Evolutionary conservation across 495 filamentous ascomycete species (phyloP).

Genomic region (Penicillium samsonianum): DNA sequence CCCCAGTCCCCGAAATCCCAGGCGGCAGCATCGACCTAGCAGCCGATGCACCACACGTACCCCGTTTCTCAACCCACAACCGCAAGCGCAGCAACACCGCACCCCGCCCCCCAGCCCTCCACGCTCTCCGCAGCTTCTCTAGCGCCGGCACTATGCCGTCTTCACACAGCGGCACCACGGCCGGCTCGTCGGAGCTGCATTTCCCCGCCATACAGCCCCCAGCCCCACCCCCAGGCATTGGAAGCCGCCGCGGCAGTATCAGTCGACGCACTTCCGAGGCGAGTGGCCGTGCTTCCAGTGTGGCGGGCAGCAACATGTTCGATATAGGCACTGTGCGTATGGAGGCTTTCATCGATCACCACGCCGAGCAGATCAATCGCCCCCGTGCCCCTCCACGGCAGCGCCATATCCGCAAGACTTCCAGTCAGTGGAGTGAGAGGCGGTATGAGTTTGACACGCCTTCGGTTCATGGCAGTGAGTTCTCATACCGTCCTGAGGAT

Average conservation of each 20-base stretch:
- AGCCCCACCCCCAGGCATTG: constrained; percentile 23
- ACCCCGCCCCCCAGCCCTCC: constrained; percentile 61
- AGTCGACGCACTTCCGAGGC: constrained; percentile 47
- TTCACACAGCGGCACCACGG: constrained; percentile 42
- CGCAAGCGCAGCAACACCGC: constrained; percentile 86
- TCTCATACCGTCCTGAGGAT: constrained; percentile 40
- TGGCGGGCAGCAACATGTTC: constrained; percentile 47
- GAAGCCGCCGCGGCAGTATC: constrained; percentile 45
- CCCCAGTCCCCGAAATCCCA: constrained; percentile 40
- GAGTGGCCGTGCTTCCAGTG: constrained; percentile 34
- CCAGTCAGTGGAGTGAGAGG: constrained; percentile 41
- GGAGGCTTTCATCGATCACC: constrained; percentile 76
- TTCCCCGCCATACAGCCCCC: constrained; percentile 22
- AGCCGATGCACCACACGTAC: constrained; percentile 80
- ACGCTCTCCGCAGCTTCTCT: constrained; percentile 70
- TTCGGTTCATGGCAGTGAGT: constrained; percentile 34
- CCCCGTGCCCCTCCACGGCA: constrained; percentile 22
- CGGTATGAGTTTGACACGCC: constrained; percentile 36
- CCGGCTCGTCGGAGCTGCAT: constrained; percentile 62
- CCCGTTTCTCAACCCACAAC: constrained; percentile 71
- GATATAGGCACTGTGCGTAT: constrained; percentile 89
- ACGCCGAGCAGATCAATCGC: constrained; percentile 38
- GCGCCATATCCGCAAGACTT: constrained; percentile 38
- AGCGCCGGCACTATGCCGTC: constrained; percentile 54
- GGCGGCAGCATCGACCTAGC: constrained; percentile 40